Evolutionary conservation across 2,329 filamentous ascomycete species (phyloP).

Genomic region (Calycina marina): DNA sequence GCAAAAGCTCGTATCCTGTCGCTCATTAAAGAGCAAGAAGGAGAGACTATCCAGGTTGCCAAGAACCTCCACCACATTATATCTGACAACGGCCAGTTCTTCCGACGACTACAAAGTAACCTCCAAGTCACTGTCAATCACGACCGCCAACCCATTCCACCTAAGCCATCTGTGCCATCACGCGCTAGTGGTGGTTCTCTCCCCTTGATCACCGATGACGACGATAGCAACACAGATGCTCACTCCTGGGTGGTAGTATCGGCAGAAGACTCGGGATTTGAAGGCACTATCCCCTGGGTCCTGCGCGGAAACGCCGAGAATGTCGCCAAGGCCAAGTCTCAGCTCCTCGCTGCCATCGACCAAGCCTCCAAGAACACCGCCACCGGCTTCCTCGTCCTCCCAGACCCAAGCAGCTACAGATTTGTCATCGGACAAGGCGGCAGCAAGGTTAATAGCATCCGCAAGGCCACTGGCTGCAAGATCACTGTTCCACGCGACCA

Average conservation of each 20-base stretch:
- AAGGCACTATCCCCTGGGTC: slow-evolving; percentile 76
- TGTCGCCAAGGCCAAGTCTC: slow-evolving; percentile 65
- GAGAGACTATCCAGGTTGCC: slow-evolving; percentile 76
- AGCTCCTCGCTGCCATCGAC: slow-evolving; percentile 58
- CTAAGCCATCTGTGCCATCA: slow-evolving; percentile 42
- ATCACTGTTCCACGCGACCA: slow-evolving; percentile 86
- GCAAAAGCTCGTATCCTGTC: slow-evolving; percentile 74
- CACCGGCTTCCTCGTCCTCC: slow-evolving; percentile 73
- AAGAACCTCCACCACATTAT: slow-evolving; percentile 70
- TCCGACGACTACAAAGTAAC: slow-evolving; percentile 78
- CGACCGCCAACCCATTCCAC: slow-evolving; percentile 61
- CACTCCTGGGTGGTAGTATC: slow-evolving; percentile 71
- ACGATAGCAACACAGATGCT: slow-evolving; percentile 51
- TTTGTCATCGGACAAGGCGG: slow-evolving; percentile 82
- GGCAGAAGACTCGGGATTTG: slow-evolving; percentile 31
- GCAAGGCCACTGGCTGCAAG: slow-evolving; percentile 82
- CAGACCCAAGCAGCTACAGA: slow-evolving; percentile 79
- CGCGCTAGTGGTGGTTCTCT: slow-evolving; percentile 41
- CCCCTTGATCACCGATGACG: slow-evolving; percentile 80
- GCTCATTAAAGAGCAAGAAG: slow-evolving; percentile 73
- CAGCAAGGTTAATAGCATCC: slow-evolving; percentile 82
- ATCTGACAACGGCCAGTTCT: slow-evolving; percentile 81
- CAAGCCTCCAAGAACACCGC: slow-evolving; percentile 54
- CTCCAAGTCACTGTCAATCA: slow-evolving; percentile 86
- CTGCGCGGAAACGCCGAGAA: slow-evolving; percentile 67